phyloP scores from a whole-genome alignment of 768 basidiomycete genomes.

The Leccinum truebloodii region DNA sequence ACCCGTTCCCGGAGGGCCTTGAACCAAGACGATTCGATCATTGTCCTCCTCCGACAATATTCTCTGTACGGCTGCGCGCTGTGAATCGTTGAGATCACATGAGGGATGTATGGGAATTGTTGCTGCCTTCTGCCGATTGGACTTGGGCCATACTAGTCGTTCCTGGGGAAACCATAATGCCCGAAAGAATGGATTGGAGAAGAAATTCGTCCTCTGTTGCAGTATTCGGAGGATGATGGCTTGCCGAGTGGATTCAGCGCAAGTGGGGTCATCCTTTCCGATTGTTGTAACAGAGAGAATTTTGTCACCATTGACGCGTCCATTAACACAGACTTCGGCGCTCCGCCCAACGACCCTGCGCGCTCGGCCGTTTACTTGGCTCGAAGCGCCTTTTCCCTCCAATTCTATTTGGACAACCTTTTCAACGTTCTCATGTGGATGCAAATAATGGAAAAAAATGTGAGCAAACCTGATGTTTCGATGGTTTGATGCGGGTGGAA shows the following conservation, averaged over 20 bases:
- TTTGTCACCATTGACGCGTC: slow-evolving; percentile 14
- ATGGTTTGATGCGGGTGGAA: slow-evolving; percentile 43
- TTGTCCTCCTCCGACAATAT: slow-evolving; percentile 28
- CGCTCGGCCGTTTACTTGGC: slow-evolving; percentile 21
- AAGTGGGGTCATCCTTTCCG: slow-evolving; percentile 56
- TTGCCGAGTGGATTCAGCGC: slow-evolving; percentile 44
- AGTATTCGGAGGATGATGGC: slow-evolving; percentile 25
- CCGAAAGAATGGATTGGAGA: slow-evolving; percentile 27
- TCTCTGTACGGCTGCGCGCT: slow-evolving; percentile 28
- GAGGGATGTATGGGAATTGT: slow-evolving; percentile 4
- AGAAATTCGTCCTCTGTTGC: slow-evolving; percentile 16
- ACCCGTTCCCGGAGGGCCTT: slow-evolving; percentile 45
- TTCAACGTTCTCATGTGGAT: not conserved
- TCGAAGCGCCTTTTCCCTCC: not conserved
- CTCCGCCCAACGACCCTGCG: slow-evolving; percentile 38
- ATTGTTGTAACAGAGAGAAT: slow-evolving; percentile 45
- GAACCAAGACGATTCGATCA: slow-evolving; percentile 29
- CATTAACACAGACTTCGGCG: slow-evolving; percentile 33
- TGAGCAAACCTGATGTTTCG: slow-evolving; percentile 40
- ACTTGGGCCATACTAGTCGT: slow-evolving; percentile 18
- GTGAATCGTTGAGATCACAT: slow-evolving; percentile 28
- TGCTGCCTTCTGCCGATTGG: not conserved
- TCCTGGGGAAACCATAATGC: slow-evolving; percentile 30
- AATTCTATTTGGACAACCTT: slow-evolving; percentile 26
- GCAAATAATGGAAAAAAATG: not conserved